Evolutionary conservation across 1,139 yeast species (phyloP).

Genomic region (Debaryomyces udenii): DNA sequence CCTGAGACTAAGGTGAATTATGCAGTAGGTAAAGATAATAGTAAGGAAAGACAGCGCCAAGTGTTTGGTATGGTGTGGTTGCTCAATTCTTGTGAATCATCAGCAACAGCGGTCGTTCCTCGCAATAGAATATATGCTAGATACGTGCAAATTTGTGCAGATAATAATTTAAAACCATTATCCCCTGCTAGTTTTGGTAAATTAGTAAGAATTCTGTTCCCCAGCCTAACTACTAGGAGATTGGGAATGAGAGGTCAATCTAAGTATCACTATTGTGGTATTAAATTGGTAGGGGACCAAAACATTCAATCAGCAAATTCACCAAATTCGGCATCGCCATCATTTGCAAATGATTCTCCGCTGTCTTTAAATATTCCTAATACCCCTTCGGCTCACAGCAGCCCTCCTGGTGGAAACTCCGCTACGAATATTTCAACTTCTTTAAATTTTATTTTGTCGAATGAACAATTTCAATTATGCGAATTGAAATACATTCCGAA

Average conservation of each 20-base stretch:
- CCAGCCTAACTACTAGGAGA: conserved; percentile 77
- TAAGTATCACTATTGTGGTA: conserved; percentile 89
- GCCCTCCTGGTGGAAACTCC: conserved; percentile 21
- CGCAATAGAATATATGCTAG: conserved; percentile 80
- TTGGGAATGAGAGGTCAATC: conserved; percentile 89
- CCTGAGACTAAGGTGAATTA: conserved; percentile 14
- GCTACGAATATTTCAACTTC: conserved; percentile 15
- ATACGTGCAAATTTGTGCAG: conserved; percentile 75
- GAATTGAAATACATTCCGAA: conserved; percentile 41
- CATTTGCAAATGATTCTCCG: conserved; percentile 18
- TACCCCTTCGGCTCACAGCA: conserved; percentile 31
- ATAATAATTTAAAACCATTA: conserved; percentile 65
- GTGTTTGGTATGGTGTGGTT: conserved; percentile 84
- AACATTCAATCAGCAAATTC: conserved; percentile 27
- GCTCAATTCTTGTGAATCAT: conserved; percentile 64
- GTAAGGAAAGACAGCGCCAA: conserved; percentile 70
- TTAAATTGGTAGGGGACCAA: conserved; percentile 60
- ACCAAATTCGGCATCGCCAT: conserved; percentile 28
- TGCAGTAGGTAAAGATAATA: conserved; percentile 19
- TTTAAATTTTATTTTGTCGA: conserved; percentile 8
- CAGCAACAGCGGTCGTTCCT: conserved; percentile 76
- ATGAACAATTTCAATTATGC: conserved; percentile 13
- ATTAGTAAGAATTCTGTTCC: conserved; percentile 72
- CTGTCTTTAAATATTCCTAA: conserved; percentile 23
- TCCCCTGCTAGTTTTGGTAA: conserved; percentile 91